Percentiles rank a stretch among this genome's conserved stretches.
Conservation (phyloP, 2,329 filamentous ascomycete species). For the Alternaria atra region DNA sequence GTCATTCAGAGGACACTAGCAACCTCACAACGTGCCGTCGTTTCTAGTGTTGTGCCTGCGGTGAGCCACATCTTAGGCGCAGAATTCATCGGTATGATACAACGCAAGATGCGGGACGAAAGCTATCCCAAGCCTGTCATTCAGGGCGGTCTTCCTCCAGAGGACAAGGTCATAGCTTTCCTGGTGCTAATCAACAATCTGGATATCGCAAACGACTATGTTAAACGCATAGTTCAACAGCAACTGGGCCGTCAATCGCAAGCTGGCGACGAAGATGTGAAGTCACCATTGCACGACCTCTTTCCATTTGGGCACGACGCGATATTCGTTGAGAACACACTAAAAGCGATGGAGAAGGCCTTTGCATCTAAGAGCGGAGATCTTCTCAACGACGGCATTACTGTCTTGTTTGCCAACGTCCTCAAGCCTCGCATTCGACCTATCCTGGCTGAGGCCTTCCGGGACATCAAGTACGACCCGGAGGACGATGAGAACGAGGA, state of each 20-base stretch:
- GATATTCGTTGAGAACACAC: constrained; percentile 70
- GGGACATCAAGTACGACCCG: constrained; percentile 83
- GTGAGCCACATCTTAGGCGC: constrained; percentile 81
- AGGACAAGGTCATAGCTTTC: constrained; percentile 88
- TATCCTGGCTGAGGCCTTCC: constrained; percentile 86
- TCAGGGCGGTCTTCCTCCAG: constrained; percentile 83
- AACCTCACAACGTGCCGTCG: constrained; percentile 82
- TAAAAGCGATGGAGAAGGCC: constrained; percentile 73
- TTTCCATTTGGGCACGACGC: constrained; percentile 86
- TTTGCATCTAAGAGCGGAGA: constrained; percentile 84
- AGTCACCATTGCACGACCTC: constrained; percentile 61
- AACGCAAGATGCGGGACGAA: constrained; percentile 97
- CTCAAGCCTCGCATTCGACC: constrained; percentile 85
- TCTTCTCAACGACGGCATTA: constrained; percentile 82
- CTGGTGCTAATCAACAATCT: constrained; percentile 95
- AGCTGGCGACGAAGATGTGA: constrained; percentile 52
- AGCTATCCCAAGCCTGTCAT: constrained; percentile 83
- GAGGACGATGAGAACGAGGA: constrained; percentile 56
- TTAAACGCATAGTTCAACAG: constrained; percentile 81
- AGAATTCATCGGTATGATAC: constrained; percentile 96
- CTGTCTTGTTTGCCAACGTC: constrained; percentile 87
- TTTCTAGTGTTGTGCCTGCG: constrained; percentile 79
- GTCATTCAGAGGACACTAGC: constrained; percentile 86
- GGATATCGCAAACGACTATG: constrained; percentile 90
- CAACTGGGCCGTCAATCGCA: constrained; percentile 59